Base-by-base conservation (phyloP, 2,329 filamentous ascomycete genomes). In the Talaromyces albobiverticillius region DNA sequence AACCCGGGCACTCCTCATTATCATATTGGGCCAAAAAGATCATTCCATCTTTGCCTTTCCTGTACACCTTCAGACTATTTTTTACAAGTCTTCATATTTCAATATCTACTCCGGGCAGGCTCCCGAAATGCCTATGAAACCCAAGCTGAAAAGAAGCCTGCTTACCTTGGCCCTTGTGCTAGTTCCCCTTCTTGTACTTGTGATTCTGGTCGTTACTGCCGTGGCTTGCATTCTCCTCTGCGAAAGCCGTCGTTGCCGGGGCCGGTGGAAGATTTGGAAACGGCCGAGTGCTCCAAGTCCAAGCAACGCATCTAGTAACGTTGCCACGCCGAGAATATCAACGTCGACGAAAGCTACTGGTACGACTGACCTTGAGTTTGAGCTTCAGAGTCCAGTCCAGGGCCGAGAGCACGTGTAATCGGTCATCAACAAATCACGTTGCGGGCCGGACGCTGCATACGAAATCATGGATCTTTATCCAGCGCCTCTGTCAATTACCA, bases 401-500 rank as follows among this genome's bases (percentile, higher is more conserved):
- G 51, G 54, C 34, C 57, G 53, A 25, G 62, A 67, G 29, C 60
- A 64, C 32, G 56, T 65, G 16, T 67, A 63, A 54, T n/a, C 22
- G 32, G n/a, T n/a, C n/a, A 32, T 46, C 9, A 8, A 25, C 46
- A 23, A 8, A n/a, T 20, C 3, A 6, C 20, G 14, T 20, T 40
- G 11, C 20, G 29, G 23, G 23, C 6, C 10, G 1, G 25, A 29
- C 26, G 26, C 26, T 29, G 26, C 26, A 29, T 32, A 29, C 13
- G 32, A 26, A 36, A 47, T 23, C 40, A 67, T 70, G 58, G 62
- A 67, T 48, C 53, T 63, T 38, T 61, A 60, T 53, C 76, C 79
- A 16, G 71, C 71, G 29, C 81, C 82, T 10, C 64, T 83, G 31
- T 75, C 77, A 38, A 79, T 83, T 61, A 64, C 76, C 61, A 83